Evolutionary conservation across 805 yeast species (phyloP).

Genomic region (Metschnikowia noctiluminum): DNA sequence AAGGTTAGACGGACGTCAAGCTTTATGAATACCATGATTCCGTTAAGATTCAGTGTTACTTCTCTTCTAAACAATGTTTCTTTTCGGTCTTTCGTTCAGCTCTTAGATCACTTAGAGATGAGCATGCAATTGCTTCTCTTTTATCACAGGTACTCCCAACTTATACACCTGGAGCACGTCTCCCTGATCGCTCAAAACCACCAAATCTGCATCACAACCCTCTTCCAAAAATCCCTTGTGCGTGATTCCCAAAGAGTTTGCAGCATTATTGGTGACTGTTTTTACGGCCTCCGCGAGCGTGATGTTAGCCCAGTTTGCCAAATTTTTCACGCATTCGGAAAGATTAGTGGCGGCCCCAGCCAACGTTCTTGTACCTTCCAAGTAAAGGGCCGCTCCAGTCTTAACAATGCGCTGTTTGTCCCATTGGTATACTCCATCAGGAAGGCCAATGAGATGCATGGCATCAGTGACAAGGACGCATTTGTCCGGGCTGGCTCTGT

Average conservation of each 20-base stretch:
- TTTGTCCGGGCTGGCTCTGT: constrained; percentile 49
- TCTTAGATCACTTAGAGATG: neutral
- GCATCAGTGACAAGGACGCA: constrained; percentile 59
- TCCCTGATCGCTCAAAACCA: constrained; percentile 43
- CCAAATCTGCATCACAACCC: constrained; percentile 58
- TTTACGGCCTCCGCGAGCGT: constrained; percentile 52
- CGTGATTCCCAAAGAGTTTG: constrained; percentile 43
- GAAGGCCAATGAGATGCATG: constrained; percentile 53
- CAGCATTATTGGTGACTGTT: constrained; percentile 54
- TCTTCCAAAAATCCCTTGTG: constrained; percentile 48
- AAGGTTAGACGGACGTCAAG: too few relatives aligned
- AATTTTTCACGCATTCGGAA: constrained; percentile 48
- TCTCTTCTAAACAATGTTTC: too few relatives aligned
- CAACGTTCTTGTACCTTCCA: constrained; percentile 54
- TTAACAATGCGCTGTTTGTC: constrained; percentile 46
- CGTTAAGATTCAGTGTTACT: too few relatives aligned
- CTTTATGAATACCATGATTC: too few relatives aligned
- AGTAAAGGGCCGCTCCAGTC: constrained; percentile 42
- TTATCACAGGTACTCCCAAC: constrained; percentile 32
- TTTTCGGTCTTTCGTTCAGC: too few relatives aligned
- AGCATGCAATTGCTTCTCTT: constrained; percentile 5
- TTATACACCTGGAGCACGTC: constrained; percentile 48
- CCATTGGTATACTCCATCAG: constrained; percentile 57
- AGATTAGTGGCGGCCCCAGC: constrained; percentile 62
- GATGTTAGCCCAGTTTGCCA: constrained; percentile 47